Evolutionary conservation across 352 stramenopile genomes (phyloP).

Genomic region (Globisporangium cylindrosporum): DNA sequence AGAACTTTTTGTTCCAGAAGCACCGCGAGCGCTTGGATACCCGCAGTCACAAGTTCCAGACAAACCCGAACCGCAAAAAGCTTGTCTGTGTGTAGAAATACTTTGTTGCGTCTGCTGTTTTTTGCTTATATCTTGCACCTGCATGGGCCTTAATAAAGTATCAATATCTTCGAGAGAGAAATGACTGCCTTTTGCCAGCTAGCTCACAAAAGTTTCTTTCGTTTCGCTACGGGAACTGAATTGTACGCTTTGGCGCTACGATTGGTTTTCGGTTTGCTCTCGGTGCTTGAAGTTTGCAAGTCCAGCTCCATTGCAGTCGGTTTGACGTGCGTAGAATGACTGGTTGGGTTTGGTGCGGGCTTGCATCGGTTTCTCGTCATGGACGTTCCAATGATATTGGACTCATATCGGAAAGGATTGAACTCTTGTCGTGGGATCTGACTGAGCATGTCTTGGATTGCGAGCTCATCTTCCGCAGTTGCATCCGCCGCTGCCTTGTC

Average conservation of each 20-base stretch:
- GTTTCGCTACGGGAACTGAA: conserved; percentile 12
- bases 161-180: conserved; percentile 17
- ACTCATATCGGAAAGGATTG: conserved; percentile 36
- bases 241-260: neutral
- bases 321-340: neutral
- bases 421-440: conserved; percentile 22
- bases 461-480: neutral
- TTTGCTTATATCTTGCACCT: conserved; percentile 8
- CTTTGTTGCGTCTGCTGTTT: conserved; percentile 8
- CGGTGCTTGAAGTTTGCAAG: neutral
- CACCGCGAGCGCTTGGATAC: conserved; percentile 76
- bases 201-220: conserved; percentile 20
- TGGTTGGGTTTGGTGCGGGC: neutral
- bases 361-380: neutral
- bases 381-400: neutral
- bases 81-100: conserved; percentile 76
- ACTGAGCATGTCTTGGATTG: conserved; percentile 3
- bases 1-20: conserved; percentile 79
- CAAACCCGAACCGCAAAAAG: conserved; percentile 68
- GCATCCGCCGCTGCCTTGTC: neutral
- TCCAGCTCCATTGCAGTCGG: neutral
- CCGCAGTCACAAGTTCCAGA: conserved; percentile 85
- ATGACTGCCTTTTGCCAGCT: neutral
- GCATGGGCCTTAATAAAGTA: conserved; percentile 11
- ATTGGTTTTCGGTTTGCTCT: neutral